phyloP scores from a whole-genome alignment of 108 stramenopile genomes.

The Cyclotella cryptica region DNA sequence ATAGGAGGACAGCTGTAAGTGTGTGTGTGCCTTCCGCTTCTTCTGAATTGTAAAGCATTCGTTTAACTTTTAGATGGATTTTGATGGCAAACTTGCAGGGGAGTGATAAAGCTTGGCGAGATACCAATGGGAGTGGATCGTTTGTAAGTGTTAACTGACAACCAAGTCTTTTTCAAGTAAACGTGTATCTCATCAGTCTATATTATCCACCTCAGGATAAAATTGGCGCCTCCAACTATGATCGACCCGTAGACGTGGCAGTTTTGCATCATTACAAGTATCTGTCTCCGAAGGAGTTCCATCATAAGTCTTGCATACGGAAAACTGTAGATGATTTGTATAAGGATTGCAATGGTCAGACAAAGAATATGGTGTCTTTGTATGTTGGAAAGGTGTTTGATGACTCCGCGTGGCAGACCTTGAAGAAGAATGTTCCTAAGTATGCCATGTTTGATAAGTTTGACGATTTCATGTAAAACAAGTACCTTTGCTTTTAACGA shows the following conservation, averaged over 20 bases:
- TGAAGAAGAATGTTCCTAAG: conserved; percentile 50
- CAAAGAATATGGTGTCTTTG: not conserved
- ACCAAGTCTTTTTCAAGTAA: not conserved
- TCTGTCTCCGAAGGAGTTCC: conserved; percentile 42
- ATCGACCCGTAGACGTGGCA: conserved; percentile 51
- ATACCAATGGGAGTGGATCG: conserved; percentile 49
- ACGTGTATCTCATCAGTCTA: not conserved
- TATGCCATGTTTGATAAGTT: conserved; percentile 52
- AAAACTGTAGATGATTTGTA: conserved; percentile 43
- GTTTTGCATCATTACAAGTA: conserved; percentile 55
- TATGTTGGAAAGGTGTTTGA: conserved; percentile 33
- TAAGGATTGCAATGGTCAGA: conserved; percentile 14
- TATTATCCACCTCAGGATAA: not conserved
- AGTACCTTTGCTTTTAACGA: no score
- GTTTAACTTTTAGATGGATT: no score
- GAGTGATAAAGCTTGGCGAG: conserved; percentile 32
- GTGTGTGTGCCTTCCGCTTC: no score
- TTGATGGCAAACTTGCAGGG: not conserved
- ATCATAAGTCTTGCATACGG: conserved; percentile 36
- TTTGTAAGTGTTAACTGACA: conserved; percentile 15
- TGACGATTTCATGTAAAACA: conserved; percentile 41
- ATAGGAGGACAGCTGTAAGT: conserved; percentile 1
- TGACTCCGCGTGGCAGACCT: conserved; percentile 43
- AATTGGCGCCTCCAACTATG: conserved; percentile 33
- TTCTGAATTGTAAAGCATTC: no score